A percentile compares a stretch with the other conserved stretches of the same genome.
These are phyloP conservation scores for Ustilago cynodontis DNA, from an alignment of 1,284 basidiomycete genomes.

Conservation along the genomic window DNA sequence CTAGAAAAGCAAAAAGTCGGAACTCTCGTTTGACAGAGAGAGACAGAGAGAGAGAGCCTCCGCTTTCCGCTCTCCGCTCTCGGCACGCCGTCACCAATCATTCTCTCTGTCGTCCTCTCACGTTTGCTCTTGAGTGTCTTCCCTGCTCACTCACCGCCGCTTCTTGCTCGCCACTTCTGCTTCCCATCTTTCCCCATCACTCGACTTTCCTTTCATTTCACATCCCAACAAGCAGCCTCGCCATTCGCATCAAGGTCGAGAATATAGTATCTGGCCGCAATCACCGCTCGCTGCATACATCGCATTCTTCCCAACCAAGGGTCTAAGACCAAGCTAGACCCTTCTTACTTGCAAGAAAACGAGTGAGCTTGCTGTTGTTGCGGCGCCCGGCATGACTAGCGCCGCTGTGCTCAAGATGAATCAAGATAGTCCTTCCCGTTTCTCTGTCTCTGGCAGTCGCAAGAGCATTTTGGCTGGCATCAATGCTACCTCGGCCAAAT, in stretches of 20 bases:
- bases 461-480: slow-evolving; percentile 50
- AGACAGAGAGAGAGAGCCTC: background rate
- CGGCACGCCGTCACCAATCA: too few species aligned
- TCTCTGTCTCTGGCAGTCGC: slow-evolving; percentile 36
- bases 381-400: slow-evolving; percentile 33
- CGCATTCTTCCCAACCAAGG: too few species aligned
- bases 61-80: background rate
- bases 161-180: too few species aligned
- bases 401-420: slow-evolving; percentile 48
- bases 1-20: background rate
- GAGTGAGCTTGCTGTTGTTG: background rate
- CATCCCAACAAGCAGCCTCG: too few species aligned
- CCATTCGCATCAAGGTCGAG: too few species aligned
- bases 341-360: too few species aligned
- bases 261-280: too few species aligned
- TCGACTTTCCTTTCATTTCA: too few species aligned
- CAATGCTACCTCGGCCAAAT: slow-evolving; percentile 14
- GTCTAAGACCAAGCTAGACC: too few species aligned
- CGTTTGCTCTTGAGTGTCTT: background rate
- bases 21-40: too few species aligned
- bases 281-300: too few species aligned
- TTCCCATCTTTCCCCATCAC: too few species aligned
- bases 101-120: background rate
- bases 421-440: slow-evolving; percentile 16
- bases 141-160: background rate